Percentiles rank a stretch among this genome's conserved stretches.
phyloP scores from a whole-genome alignment of 2,329 filamentous ascomycete species.

The Chalaropsis thielavioides region DNA sequence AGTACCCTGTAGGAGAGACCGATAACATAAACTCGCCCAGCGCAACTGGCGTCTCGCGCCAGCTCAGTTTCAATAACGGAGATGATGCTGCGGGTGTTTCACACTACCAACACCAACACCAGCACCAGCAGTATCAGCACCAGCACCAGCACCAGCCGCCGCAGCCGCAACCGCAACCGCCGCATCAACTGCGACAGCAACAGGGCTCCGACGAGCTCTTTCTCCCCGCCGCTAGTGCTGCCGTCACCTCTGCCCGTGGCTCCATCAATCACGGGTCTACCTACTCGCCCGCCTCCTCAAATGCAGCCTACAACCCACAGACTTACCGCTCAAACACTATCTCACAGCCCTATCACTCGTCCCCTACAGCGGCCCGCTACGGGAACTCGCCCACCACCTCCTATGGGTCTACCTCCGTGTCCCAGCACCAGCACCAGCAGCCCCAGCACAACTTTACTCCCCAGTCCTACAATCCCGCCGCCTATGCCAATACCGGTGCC shows the following conservation, averaged over 20 bases:
- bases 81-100: slow-evolving; percentile 44
- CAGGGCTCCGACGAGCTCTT: slow-evolving; percentile 13
- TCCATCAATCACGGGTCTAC: slow-evolving; percentile 20
- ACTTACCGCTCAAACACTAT: slow-evolving; percentile 10
- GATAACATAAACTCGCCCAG: slow-evolving; percentile 23
- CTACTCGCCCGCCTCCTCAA: slow-evolving; percentile 15
- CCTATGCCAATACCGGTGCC: slow-evolving; percentile 35
- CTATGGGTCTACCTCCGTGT: slow-evolving; percentile 4
- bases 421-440: slow-evolving; percentile 19
- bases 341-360: slow-evolving; percentile 20
- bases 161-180: slow-evolving; percentile 22
- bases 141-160: slow-evolving; percentile 27
- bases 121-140: background rate
- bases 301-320: slow-evolving; percentile 12
- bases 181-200: slow-evolving; percentile 2
- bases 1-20: slow-evolving; percentile 38
- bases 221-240: slow-evolving; percentile 13
- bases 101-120: slow-evolving; percentile 1
- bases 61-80: slow-evolving; percentile 60
- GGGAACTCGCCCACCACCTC: slow-evolving; percentile 10
- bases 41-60: slow-evolving; percentile 29
- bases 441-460: slow-evolving; percentile 51
- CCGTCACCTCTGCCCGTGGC: slow-evolving; percentile 16
- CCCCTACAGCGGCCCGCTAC: slow-evolving; percentile 17
- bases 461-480: slow-evolving; percentile 42